Conservation (phyloP, 1,284 basidiomycete species). For the Puccinia coronata region DNA sequence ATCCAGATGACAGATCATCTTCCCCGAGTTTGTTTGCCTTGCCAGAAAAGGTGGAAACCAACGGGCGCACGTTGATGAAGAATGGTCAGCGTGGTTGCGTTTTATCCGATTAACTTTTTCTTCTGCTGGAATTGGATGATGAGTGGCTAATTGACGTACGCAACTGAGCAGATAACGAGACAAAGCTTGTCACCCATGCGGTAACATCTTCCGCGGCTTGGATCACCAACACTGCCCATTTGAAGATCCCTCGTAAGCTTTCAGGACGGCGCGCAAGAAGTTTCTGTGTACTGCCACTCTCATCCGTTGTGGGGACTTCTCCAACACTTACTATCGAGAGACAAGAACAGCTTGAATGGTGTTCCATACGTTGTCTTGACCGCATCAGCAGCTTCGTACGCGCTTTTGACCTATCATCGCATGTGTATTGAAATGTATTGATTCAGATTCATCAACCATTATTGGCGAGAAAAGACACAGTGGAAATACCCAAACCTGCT, state of each 20-base stretch:
- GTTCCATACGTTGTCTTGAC: conserved; percentile 13
- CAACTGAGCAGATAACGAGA: conserved; percentile 21
- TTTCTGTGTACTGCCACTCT: no score
- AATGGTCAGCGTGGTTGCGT: no score
- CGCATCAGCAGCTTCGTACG: conserved; percentile 24
- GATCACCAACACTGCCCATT: conserved; percentile 40
- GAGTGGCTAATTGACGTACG: conserved; percentile 8
- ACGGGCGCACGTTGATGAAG: conserved; percentile 33
- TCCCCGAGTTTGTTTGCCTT: conserved; percentile 38
- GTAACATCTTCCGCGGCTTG: conserved; percentile 28
- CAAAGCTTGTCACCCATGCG: conserved; percentile 46
- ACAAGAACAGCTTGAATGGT: conserved; percentile 42
- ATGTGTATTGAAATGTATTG: background rate
- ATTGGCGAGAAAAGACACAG: background rate
- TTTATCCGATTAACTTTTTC: no score
- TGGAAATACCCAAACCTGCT: conserved; percentile 19
- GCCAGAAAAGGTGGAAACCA: conserved; percentile 47
- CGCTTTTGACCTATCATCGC: conserved; percentile 31
- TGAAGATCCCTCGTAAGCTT: background rate
- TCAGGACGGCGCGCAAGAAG: background rate
- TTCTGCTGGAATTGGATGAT: background rate
- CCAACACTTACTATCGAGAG: conserved; percentile 45
- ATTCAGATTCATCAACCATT: background rate
- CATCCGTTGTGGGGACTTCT: no score
- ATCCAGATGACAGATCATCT: conserved; percentile 29